Evolutionary conservation across 768 basidiomycete genomes (phyloP).

Genomic region (Sporobolomyces phaffii): DNA sequence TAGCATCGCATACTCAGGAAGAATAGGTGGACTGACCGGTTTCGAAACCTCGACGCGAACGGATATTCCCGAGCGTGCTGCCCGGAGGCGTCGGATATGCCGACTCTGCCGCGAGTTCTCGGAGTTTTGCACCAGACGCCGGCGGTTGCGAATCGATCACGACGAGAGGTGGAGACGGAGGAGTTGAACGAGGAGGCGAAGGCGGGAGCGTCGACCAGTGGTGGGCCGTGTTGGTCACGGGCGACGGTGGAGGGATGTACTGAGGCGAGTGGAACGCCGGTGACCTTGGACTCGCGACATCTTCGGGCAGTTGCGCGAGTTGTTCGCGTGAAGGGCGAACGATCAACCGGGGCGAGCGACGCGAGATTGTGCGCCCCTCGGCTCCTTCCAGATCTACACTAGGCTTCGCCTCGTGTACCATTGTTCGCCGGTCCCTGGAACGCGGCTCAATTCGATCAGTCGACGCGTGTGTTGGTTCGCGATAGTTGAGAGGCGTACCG

Average conservation of each 20-base stretch:
- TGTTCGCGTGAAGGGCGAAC: conserved; percentile 1
- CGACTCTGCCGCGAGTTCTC: neutral
- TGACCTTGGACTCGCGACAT: neutral
- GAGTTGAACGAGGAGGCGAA: conserved; percentile 11
- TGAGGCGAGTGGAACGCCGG: conserved; percentile 8
- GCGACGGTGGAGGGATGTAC: conserved; percentile 4
- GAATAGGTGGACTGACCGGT: neutral
- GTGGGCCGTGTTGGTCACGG: neutral
- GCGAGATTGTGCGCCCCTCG: conserved; percentile 5
- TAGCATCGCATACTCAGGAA: neutral
- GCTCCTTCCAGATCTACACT: conserved; percentile 21
- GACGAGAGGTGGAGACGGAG: conserved; percentile 15
- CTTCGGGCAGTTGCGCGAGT: neutral
- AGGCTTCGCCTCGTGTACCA: conserved; percentile 2
- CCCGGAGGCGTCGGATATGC: conserved; percentile 25
- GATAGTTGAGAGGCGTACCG: no score
- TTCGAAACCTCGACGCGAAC: conserved; percentile 9
- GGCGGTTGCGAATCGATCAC: conserved; percentile 4
- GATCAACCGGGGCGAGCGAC: conserved; percentile 3
- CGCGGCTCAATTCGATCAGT: neutral
- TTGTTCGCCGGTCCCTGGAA: neutral
- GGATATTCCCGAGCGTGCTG: conserved; percentile 2
- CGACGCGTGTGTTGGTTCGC: no score
- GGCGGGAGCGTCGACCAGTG: conserved; percentile 28
- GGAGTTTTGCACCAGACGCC: neutral